These are phyloP conservation scores for Orbilia javanica DNA, from an alignment of 2,329 filamentous ascomycete genomes.

Conservation along the genomic window DNA sequence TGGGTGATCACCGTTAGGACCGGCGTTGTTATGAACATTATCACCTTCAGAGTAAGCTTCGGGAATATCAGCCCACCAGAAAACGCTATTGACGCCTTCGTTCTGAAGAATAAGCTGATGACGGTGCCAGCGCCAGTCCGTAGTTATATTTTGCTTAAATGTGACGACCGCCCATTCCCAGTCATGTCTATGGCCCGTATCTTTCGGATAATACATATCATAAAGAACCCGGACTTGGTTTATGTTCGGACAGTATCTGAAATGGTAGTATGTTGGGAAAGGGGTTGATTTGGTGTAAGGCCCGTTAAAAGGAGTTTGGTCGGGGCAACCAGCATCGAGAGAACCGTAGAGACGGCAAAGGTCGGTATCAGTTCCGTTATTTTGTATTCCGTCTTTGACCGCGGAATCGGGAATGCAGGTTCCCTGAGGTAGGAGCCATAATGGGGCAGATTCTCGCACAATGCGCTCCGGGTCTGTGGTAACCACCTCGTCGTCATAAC, in stretches of 20 bases:
- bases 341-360: slow-evolving; percentile 50
- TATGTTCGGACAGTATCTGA: slow-evolving; percentile 55
- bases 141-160: slow-evolving; percentile 40
- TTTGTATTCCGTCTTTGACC: slow-evolving; percentile 48
- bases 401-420: slow-evolving; percentile 54
- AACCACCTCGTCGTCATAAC: slow-evolving; percentile 51
- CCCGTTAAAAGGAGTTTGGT: slow-evolving; percentile 46
- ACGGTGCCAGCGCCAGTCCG: slow-evolving; percentile 53
- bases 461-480: slow-evolving; percentile 51
- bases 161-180: slow-evolving; percentile 56
- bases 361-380: slow-evolving; percentile 50
- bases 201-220: slow-evolving; percentile 51
- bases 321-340: slow-evolving; percentile 50
- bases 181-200: slow-evolving; percentile 52
- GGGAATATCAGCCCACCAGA: slow-evolving; percentile 40
- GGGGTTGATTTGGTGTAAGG: slow-evolving; percentile 54
- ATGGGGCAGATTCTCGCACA: slow-evolving; percentile 58
- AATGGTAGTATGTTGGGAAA: slow-evolving; percentile 56
- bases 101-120: slow-evolving; percentile 55
- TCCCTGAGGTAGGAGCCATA: slow-evolving; percentile 57
- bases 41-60: slow-evolving; percentile 55
- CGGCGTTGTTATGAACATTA: slow-evolving; percentile 44
- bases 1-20: slow-evolving; percentile 50
- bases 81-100: slow-evolving; percentile 42
- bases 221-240: slow-evolving; percentile 56